Evolutionary conservation across 1,284 basidiomycete species (phyloP), one percentile per base, ranked within the genome.

Genomic region (Apiotrichum sp.): DNA sequence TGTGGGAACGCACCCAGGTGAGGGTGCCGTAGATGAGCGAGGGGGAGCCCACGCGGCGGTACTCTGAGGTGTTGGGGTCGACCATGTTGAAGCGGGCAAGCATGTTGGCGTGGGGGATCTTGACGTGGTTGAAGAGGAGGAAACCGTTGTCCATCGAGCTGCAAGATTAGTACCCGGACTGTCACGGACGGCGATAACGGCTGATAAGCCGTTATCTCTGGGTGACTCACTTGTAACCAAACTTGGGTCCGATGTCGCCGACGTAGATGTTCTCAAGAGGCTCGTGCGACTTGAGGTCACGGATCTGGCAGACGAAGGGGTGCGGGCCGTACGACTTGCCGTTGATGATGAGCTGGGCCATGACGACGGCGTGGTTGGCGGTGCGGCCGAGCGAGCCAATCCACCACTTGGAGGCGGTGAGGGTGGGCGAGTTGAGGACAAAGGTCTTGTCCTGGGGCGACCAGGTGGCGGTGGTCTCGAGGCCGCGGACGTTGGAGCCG

Each of bases 161-260:
- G 50, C 8, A 22, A 22, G 22, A 22, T 22, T 22, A 22, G 22
- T 22, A 22, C 22, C 22, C 22, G 22, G 22, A 22, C 22, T 22
- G 22, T 22, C 22, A 22, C 22, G 22, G 22, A 22, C 22, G 22
- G 22, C 22, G 22, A 22, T 22, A 22, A 22, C 22, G 36, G 36
- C 36, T 7, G 36, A 8, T 38, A 38, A 13, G 8, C 7, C 7
- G 36, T 38, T 13, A 38, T 38, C 36, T 38, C 36, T 38, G 13
- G 40, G 40, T 14, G 10, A 61, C 59, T 58, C 80, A 80, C 64
- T 81, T 80, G 48, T 80, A 69, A 34, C 81, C 81, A 79, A 82
- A 81, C 74, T 83, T 82, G 66, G 80, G 80, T 34, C 81, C 81
- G 55, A 82, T 80, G 70, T 83, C 81, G 8, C 81, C 81, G 56